Percentiles rank a stretch among this genome's conserved stretches.
phyloP scores from a whole-genome alignment of 2,329 filamentous ascomycete genomes.

The Elsinoe necatrix region DNA sequence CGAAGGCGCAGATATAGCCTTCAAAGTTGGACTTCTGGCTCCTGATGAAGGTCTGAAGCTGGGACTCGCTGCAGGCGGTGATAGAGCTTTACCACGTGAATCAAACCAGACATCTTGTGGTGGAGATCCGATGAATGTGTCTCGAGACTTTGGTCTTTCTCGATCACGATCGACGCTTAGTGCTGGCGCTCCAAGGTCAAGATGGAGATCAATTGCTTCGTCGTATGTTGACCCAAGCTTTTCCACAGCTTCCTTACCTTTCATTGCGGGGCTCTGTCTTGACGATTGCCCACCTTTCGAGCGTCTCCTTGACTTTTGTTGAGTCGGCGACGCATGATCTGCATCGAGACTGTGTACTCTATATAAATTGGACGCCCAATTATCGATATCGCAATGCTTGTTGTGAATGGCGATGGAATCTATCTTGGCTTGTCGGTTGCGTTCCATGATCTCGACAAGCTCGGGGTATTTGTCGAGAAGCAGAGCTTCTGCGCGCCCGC shows the following conservation, averaged over 20 bases:
- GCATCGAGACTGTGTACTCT: constrained; percentile 61
- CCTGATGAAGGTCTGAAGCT: background rate
- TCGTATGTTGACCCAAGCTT: constrained; percentile 17
- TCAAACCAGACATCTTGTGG: constrained; percentile 34
- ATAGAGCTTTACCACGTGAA: constrained; percentile 32
- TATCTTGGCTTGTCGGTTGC: constrained; percentile 60
- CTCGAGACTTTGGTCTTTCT: background rate
- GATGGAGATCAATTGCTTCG: constrained; percentile 12
- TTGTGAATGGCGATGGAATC: constrained; percentile 66
- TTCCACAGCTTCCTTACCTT: constrained; percentile 45
- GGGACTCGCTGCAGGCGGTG: constrained; percentile 17
- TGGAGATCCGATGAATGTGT: constrained; percentile 18
- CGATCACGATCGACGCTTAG: background rate
- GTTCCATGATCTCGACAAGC: constrained; percentile 56
- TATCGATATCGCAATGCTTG: constrained; percentile 58
- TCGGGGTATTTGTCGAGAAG: constrained; percentile 58
- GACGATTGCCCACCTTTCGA: constrained; percentile 35
- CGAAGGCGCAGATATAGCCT: background rate
- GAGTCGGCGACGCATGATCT: constrained; percentile 37
- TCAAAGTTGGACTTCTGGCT: background rate
- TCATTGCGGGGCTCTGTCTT: constrained; percentile 58
- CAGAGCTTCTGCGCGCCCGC: constrained; percentile 59
- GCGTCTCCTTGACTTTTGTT: constrained; percentile 35
- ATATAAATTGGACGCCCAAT: constrained; percentile 51
- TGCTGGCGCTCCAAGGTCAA: constrained; percentile 7